These are phyloP conservation scores for Limnanthes douglasii DNA, from an alignment of 345 rosid species.

Conservation along the genomic window DNA sequence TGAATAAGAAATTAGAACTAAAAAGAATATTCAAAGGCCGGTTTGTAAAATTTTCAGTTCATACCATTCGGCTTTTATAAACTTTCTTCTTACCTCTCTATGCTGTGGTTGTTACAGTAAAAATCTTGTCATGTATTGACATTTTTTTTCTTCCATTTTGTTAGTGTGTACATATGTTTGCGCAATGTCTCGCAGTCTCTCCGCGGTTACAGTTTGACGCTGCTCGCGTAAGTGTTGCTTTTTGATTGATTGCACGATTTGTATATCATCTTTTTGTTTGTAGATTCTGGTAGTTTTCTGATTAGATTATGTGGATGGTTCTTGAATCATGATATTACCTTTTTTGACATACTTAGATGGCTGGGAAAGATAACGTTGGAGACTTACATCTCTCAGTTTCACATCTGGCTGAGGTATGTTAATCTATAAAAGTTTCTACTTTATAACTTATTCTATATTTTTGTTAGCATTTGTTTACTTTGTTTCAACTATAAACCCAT, in stretches of 20 bases:
- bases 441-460: too few species aligned
- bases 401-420: slow-evolving; percentile 91
- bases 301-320: neutral
- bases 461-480: too few species aligned
- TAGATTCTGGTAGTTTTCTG: neutral
- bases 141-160: slow-evolving; percentile 8
- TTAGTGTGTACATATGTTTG: slow-evolving; percentile 86
- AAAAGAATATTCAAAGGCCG: neutral
- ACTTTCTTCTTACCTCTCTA: slow-evolving; percentile 5
- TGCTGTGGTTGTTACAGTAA: too few species aligned
- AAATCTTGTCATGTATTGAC: slow-evolving; percentile 5
- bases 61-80: neutral
- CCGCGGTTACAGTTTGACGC: slow-evolving; percentile 83
- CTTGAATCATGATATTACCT: slow-evolving; percentile 5
- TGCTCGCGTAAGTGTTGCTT: slow-evolving; percentile 62
- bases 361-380: slow-evolving; percentile 87
- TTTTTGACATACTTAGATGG: slow-evolving; percentile 38
- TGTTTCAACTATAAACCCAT: slow-evolving; percentile 1
- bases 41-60: too few species aligned
- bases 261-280: neutral
- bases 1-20: too few species aligned
- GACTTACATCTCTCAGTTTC: slow-evolving; percentile 85
- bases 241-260: slow-evolving; percentile 3
- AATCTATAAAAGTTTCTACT: too few species aligned
- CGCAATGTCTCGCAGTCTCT: slow-evolving; percentile 71